Evolutionary conservation across 352 stramenopile species (phyloP), one percentile per base, ranked within the genome.

Genomic region (Globisporangium viniferum): DNA sequence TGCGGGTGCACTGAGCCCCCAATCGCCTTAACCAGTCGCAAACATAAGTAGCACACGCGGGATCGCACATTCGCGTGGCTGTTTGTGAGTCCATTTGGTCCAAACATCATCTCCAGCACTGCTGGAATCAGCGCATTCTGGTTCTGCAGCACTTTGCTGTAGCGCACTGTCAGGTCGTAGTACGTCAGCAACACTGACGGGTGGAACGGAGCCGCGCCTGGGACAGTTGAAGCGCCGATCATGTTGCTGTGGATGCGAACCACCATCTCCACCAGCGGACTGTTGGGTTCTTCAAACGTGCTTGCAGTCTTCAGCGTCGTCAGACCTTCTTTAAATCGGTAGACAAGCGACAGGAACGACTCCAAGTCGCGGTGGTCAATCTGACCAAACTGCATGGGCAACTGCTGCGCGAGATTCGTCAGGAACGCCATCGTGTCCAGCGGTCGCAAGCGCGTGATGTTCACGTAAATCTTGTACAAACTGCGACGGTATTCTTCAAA

Each of bases 401-500:
- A 63, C 51, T 84, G 77, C 39, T 90, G 76, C 6, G 83, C 77
- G 46, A 93, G 58, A 24, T 84, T 92, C 12, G 74, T 78, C 15
- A 94, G 72, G 75, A 90, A 94, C 22, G 65, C 67, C 59, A 95
- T 73, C 29, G 86, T 90, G 36, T 92, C 79, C 44, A 90, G 71
- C 33, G 89, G 81, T 39, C 86, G 77, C 59, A 91, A 73, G 1
- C 88, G 88, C 46, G 87, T 87, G 59, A 94, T 88, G 68, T 96
- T 94, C 55, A 96, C 82, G 67, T 92, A 96, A 65, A 96, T 93
- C 58, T 91, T 93, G 74, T 90, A 93, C 24, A 94, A 70, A 62
- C 86, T 91, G 56, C 82, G 82, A 31, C 88, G 83, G 66, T 95
- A 94, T 55, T 91, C 80, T 73, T 95, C 89, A 64, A 96, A 94